A percentile compares a stretch with the other conserved stretches of the same genome.
Conservation (phyloP, 73 alveolate genomes). For the Symbiodinium pilosum region DNA sequence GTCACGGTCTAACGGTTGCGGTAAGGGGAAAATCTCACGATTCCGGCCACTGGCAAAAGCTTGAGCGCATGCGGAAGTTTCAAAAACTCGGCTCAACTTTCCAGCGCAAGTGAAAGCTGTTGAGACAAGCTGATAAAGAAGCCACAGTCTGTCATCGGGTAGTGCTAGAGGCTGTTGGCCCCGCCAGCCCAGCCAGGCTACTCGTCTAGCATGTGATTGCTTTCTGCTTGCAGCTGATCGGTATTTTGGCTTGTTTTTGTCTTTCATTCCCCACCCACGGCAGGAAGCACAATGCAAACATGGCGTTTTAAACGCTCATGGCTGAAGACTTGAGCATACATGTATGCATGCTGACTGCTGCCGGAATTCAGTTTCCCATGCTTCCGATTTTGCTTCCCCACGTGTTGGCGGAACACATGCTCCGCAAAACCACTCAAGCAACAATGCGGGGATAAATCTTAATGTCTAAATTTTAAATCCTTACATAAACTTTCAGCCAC, state of each 20-base stretch:
- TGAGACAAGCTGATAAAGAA: neutral
- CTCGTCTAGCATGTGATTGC: neutral
- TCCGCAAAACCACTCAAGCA: neutral
- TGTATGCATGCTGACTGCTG: neutral
- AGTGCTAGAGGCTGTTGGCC: neutral
- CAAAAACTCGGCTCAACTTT: neutral
- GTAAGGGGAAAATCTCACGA: neutral
- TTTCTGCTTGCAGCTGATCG: conserved; percentile 40
- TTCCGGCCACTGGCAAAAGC: neutral
- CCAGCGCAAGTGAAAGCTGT: neutral
- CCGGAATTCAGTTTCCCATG: too few relatives aligned
- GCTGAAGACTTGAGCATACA: neutral
- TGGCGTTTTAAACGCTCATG: neutral
- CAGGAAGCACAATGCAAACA: neutral
- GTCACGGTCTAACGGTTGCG: neutral
- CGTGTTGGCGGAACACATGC: neutral
- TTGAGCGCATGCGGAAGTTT: neutral
- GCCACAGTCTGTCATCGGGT: conserved; percentile 14
- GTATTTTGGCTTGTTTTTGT: neutral
- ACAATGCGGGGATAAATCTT: too few relatives aligned
- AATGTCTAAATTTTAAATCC: too few relatives aligned
- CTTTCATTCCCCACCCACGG: neutral
- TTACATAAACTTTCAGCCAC: too few relatives aligned
- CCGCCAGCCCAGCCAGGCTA: neutral
- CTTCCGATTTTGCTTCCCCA: neutral